Base-by-base conservation (phyloP, 805 yeast species). In the Wickerhamiella kurtzmanii region DNA sequence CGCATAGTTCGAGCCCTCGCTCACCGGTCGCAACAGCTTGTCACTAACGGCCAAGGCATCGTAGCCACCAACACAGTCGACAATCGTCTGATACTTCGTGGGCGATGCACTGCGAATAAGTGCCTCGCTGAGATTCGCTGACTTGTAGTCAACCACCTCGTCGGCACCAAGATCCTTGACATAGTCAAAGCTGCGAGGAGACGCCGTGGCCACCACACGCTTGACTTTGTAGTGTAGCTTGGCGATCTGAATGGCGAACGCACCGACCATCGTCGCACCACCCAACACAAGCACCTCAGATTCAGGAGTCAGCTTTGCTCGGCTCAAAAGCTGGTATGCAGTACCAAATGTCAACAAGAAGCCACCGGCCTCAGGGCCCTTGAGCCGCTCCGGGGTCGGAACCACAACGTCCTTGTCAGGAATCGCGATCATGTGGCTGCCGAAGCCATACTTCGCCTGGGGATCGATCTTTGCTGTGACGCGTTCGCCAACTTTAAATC, bases 191-290 rank as follows among this genome's bases (percentile, higher is more conserved):
- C 83, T 73, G 16, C 65, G 60, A 1, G 53, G 32, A 15, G 82
- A 76, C 56, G 79, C 73, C 3, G 79, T 70, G 25, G 73, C 77
- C 6, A 74, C 78, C 22, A 84, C 75, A 16, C 69, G 70, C 28
- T 66, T 65, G 5, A 77, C 74, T 2, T 69, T 64, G 47, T 66
- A 69, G 46, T 64, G 60, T 42, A 72, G 62, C 60, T 74, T 78
- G 4, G 80, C 75, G 37, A 82, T 61, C 60, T 79, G 83, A 25
- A 75, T 64, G 2, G 71, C 68, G 51, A 67, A 70, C 32, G 69
- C 57, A 20, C 88, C 87, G n/a, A 81, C 87, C 11, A 81, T 63
- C 1, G 94, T 79, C 13, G 82, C 78, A 22, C 82, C 92, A 35
- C 95, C 95, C 41, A 82, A 64, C 21, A 85, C 69, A 42, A 82